A percentile compares a stretch with the other conserved stretches of the same genome.
phyloP scores from a whole-genome alignment of 768 basidiomycete species.

The Boletus rubescentipes region DNA sequence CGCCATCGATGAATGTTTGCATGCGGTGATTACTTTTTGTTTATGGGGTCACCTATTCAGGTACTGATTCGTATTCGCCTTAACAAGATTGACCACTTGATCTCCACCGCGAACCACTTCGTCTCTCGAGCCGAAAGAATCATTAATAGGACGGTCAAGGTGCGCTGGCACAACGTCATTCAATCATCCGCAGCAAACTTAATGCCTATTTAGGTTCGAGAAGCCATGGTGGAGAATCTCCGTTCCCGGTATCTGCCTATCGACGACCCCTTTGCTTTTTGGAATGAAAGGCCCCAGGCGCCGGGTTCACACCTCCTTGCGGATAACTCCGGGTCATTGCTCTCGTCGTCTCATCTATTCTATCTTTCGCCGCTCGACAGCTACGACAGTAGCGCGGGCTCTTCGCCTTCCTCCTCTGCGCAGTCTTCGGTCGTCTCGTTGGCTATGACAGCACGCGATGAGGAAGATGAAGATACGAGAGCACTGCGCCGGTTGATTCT shows the following conservation, averaged over 20 bases:
- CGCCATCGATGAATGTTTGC: slow-evolving; percentile 52
- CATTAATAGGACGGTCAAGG: slow-evolving; percentile 55
- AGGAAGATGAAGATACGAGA: slow-evolving; percentile 64
- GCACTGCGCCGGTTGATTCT: slow-evolving; percentile 61
- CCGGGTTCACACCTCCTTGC: background rate
- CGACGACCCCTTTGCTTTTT: slow-evolving; percentile 22
- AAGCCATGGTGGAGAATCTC: slow-evolving; percentile 45
- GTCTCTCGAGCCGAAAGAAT: slow-evolving; percentile 58
- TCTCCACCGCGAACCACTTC: slow-evolving; percentile 53
- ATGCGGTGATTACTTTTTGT: slow-evolving; percentile 43
- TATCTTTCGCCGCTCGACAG: slow-evolving; percentile 24
- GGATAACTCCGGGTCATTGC: background rate
- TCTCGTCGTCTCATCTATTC: slow-evolving; percentile 11
- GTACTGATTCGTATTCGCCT: slow-evolving; percentile 2
- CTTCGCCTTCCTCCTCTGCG: slow-evolving; percentile 27
- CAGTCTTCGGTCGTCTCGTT: slow-evolving; percentile 45
- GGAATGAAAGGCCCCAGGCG: slow-evolving; percentile 6
- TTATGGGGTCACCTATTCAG: slow-evolving; percentile 9
- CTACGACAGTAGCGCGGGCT: slow-evolving; percentile 8
- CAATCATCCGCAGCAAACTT: slow-evolving; percentile 2
- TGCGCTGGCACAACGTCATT: slow-evolving; percentile 23
- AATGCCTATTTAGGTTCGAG: slow-evolving; percentile 43
- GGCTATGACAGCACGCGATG: slow-evolving; percentile 48
- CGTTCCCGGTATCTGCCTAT: slow-evolving; percentile 28
- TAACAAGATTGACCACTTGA: slow-evolving; percentile 54